A percentile compares a stretch with the other conserved stretches of the same genome.
Evolutionary conservation across 2,329 filamentous ascomycete genomes (phyloP).

Genomic region (Ascochyta clinopodiicola): DNA sequence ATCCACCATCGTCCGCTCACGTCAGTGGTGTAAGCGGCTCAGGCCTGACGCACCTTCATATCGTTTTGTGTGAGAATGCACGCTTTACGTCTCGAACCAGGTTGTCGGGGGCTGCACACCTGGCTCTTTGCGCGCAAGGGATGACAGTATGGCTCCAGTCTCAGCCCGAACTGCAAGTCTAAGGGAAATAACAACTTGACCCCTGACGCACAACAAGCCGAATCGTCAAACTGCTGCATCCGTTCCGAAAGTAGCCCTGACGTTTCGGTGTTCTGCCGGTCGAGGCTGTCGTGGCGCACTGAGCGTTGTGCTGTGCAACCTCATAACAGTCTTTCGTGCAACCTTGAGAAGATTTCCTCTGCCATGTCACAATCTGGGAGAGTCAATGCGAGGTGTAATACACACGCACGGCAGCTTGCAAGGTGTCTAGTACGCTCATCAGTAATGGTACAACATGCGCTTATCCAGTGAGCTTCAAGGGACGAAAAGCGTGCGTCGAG

Average conservation of each 20-base stretch:
- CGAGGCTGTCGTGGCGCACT: conserved; percentile 17
- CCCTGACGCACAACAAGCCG: conserved; percentile 16
- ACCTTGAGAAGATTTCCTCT: conserved; percentile 9
- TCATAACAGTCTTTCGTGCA: conserved; percentile 19
- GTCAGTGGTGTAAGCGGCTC: conserved; percentile 7
- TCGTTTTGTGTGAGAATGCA: conserved; percentile 24
- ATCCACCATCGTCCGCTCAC: conserved; percentile 6
- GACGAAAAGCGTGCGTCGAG: conserved; percentile 7
- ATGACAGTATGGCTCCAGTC: conserved; percentile 4
- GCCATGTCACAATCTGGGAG: conserved; percentile 4
- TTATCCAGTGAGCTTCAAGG: conserved; percentile 2
- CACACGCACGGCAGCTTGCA: conserved; percentile 14
- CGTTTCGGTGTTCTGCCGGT: conserved; percentile 26
- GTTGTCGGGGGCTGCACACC: conserved; percentile 25
- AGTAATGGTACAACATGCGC: conserved; percentile 11
- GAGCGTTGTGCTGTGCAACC: conserved; percentile 22
- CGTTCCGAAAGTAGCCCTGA: conserved; percentile 23
- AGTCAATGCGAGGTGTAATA: conserved; percentile 11
- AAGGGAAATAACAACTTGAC: conserved; percentile 9
- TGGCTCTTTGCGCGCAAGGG: conserved; percentile 29
- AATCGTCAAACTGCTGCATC: conserved; percentile 23
- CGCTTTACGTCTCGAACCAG: conserved; percentile 28
- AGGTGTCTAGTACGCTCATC: conserved; percentile 11
- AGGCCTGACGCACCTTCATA: conserved; percentile 25
- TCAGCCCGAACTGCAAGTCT: conserved; percentile 14